phyloP scores from a whole-genome alignment of 345 rosid species.

The Acer yangbiense region DNA sequence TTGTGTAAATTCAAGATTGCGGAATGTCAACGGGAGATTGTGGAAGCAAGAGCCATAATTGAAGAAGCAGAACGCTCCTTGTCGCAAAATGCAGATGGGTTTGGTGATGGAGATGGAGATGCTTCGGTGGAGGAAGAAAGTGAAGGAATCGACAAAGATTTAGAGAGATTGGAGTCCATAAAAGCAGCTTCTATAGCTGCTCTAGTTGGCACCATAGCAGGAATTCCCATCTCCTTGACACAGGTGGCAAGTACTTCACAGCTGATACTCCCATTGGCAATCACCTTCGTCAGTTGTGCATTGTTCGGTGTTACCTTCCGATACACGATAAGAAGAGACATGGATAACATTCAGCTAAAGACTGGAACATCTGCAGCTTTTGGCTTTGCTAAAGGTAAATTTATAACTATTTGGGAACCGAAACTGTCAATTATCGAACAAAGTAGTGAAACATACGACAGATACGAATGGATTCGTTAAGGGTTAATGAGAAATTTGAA shows the following conservation, averaged over 20 bases:
- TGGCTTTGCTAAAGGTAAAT: conserved; percentile 72
- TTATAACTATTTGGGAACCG: not conserved
- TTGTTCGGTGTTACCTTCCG: conserved; percentile 86
- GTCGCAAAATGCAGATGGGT: conserved; percentile 23
- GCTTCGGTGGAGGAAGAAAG: conserved; percentile 7
- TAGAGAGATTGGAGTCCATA: conserved; percentile 78
- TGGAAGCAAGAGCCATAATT: conserved; percentile 70
- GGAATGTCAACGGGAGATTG: conserved; percentile 72
- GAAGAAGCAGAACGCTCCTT: conserved; percentile 76
- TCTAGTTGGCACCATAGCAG: conserved; percentile 69
- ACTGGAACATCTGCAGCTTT: conserved; percentile 83
- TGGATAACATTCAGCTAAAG: conserved; percentile 71
- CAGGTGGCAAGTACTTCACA: conserved; percentile 51
- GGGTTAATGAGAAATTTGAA: not conserved
- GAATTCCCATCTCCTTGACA: conserved; percentile 57
- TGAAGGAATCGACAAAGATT: conserved; percentile 41
- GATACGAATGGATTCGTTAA: not conserved
- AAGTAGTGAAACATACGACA: not conserved
- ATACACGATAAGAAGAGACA: conserved; percentile 73
- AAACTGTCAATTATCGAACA: not conserved
- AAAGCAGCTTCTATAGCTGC: conserved; percentile 79
- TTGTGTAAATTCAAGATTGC: conserved; percentile 55
- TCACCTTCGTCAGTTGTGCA: conserved; percentile 78
- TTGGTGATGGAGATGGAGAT: conserved; percentile 14
- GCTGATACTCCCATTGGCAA: conserved; percentile 60